Evolutionary conservation across 352 stramenopile species (phyloP).

Genomic region (Phytophthora ramorum): DNA sequence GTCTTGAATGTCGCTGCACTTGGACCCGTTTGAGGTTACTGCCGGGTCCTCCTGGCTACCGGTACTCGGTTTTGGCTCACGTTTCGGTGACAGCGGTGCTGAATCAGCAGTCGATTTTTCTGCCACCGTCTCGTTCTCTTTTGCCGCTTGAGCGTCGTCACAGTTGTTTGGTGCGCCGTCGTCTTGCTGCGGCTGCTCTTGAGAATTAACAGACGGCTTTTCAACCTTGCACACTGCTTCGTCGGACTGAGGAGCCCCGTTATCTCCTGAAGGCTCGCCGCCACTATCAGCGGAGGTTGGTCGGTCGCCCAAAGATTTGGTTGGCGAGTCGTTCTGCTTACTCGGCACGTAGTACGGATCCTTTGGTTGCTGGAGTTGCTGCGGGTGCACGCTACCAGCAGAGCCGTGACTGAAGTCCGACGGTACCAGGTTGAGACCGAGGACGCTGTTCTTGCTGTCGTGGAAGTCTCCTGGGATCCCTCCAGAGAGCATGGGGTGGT

Average conservation of each 20-base stretch:
- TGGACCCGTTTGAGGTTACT: conserved; percentile 13
- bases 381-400: conserved; percentile 34
- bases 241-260: conserved; percentile 8
- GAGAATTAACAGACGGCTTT: conserved; percentile 12
- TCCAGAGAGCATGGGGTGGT: conserved; percentile 47
- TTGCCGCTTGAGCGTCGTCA: conserved; percentile 29
- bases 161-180: conserved; percentile 4
- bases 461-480: conserved; percentile 39
- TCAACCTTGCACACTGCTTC: conserved; percentile 30
- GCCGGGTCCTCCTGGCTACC: conserved; percentile 7
- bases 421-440: conserved; percentile 70
- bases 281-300: conserved; percentile 34
- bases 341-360: conserved; percentile 44
- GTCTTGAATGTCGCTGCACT: conserved; percentile 27
- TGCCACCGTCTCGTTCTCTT: conserved; percentile 20
- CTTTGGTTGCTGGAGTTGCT: conserved; percentile 47
- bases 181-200: conserved; percentile 19
- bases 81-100: conserved; percentile 14
- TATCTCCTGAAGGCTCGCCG: conserved; percentile 16
- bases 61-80: conserved; percentile 23
- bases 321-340: conserved; percentile 36
- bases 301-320: conserved; percentile 41
- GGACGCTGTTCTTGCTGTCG: conserved; percentile 63
- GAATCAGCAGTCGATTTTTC: conserved; percentile 14
- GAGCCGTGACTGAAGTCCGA: conserved; percentile 58